phyloP scores from a whole-genome alignment of 176 grass and related monocot genomes.

The Bromus sterilis region DNA sequence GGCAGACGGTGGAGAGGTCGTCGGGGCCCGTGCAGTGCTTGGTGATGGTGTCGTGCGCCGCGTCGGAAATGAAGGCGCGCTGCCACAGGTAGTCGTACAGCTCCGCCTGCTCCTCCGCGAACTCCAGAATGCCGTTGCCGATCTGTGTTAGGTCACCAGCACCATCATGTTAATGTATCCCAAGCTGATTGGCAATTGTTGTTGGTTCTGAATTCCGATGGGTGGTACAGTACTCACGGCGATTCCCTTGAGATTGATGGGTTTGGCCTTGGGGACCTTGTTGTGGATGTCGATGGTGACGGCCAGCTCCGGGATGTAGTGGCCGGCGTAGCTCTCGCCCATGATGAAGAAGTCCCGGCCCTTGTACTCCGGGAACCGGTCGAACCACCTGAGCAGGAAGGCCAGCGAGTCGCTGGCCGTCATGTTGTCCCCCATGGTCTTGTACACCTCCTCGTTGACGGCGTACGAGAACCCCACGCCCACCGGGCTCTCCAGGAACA shows the following conservation, averaged over 20 bases:
- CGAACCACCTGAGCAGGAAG: slow-evolving; percentile 57
- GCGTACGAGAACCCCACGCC: slow-evolving; percentile 70
- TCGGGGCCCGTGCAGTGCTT: slow-evolving; percentile 18
- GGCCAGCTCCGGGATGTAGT: slow-evolving; percentile 61
- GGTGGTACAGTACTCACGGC: slow-evolving; percentile 6
- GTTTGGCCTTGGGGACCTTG: background rate
- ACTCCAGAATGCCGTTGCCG: slow-evolving; percentile 41
- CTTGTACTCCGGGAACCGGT: slow-evolving; percentile 68
- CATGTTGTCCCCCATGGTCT: slow-evolving; percentile 32
- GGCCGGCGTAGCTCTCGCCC: slow-evolving; percentile 72
- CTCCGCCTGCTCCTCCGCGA: slow-evolving; percentile 12
- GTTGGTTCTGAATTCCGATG: background rate
- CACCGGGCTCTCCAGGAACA: slow-evolving; percentile 57
- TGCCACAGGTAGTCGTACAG: slow-evolving; percentile 54
- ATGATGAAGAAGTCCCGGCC: slow-evolving; percentile 36
- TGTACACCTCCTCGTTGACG: slow-evolving; percentile 23
- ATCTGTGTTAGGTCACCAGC: background rate
- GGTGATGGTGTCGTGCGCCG: slow-evolving; percentile 19
- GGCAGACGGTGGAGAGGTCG: slow-evolving; percentile 27
- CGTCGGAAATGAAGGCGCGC: slow-evolving; percentile 39
- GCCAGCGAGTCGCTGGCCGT: slow-evolving; percentile 34
- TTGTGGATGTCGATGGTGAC: slow-evolving; percentile 19
- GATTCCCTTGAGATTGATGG: slow-evolving; percentile 38
- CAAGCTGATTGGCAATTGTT: background rate
- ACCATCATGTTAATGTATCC: background rate